These are phyloP conservation scores for Penicillium canariense DNA, from an alignment of 495 filamentous ascomycete species.

Conservation along the genomic window DNA sequence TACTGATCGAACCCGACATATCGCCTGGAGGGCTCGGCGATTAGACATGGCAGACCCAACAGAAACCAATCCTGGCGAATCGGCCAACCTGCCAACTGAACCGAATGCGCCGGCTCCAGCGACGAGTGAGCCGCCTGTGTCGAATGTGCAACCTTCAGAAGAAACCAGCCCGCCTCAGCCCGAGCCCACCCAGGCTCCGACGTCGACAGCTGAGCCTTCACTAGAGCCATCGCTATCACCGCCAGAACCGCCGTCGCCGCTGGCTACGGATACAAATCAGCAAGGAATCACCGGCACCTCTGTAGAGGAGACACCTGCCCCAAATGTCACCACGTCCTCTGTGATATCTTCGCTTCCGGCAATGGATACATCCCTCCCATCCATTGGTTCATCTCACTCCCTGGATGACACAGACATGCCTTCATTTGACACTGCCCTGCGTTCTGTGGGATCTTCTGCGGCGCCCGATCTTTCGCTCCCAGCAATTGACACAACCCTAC, in stretches of 20 bases:
- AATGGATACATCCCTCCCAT: constrained; percentile 21
- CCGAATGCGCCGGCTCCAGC: constrained; percentile 22
- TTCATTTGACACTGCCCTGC: constrained; percentile 37
- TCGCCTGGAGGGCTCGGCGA: constrained; percentile 5
- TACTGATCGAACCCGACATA: neutral
- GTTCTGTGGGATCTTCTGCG: constrained; percentile 26
- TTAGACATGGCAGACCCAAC: constrained; percentile 37
- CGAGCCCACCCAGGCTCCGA: neutral
- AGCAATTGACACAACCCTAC: constrained; percentile 39
- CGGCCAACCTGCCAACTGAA: constrained; percentile 25
- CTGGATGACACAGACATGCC: constrained; percentile 29
- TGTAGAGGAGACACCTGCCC: constrained; percentile 2
- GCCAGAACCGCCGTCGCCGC: neutral
- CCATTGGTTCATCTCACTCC: constrained; percentile 20
- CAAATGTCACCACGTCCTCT: constrained; percentile 12
- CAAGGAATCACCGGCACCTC: neutral
- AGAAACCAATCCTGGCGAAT: constrained; percentile 32
- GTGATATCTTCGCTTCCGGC: constrained; percentile 22
- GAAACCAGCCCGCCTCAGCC: constrained; percentile 6
- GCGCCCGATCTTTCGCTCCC: constrained; percentile 34
- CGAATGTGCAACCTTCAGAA: constrained; percentile 7
- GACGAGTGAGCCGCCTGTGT: constrained; percentile 6
- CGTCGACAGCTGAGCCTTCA: constrained; percentile 1
- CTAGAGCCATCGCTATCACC: neutral
- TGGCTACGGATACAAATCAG: neutral